These are phyloP conservation scores for Tritrichomonas foetus DNA, from an alignment of 208 protist genomes.

Conservation along the genomic window DNA sequence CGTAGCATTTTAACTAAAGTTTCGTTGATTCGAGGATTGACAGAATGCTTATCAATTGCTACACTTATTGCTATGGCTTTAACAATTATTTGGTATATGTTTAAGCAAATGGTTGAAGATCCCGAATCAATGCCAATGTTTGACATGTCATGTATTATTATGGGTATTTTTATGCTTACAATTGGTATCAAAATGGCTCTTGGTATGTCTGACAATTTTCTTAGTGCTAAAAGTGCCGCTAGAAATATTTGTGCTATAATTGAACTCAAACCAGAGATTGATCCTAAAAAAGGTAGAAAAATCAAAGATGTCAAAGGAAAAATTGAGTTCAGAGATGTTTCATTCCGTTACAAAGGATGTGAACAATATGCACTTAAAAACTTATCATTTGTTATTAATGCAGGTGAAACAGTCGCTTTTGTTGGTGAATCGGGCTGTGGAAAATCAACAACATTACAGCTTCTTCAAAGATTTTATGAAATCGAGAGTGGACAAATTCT, in stretches of 20 bases:
- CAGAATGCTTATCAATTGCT: background rate
- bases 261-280: background rate
- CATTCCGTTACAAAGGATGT: background rate
- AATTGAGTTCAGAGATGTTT: background rate
- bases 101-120: background rate
- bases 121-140: background rate
- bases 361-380: background rate
- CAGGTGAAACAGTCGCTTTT: conserved; percentile 10
- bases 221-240: background rate
- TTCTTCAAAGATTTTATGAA: too few relatives aligned
- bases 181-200: background rate
- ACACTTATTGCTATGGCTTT: background rate
- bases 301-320: background rate
- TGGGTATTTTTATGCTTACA: background rate
- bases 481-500: background rate
- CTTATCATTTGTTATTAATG: background rate
- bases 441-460: too few relatives aligned
- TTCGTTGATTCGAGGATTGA: background rate
- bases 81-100: background rate
- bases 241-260: background rate
- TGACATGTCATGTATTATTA: background rate
- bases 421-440: conserved; percentile 3
- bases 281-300: background rate
- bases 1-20: background rate
- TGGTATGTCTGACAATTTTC: background rate